These are phyloP conservation scores for Daedaleopsis sinensis DNA, from an alignment of 768 basidiomycete species.

Conservation along the genomic window DNA sequence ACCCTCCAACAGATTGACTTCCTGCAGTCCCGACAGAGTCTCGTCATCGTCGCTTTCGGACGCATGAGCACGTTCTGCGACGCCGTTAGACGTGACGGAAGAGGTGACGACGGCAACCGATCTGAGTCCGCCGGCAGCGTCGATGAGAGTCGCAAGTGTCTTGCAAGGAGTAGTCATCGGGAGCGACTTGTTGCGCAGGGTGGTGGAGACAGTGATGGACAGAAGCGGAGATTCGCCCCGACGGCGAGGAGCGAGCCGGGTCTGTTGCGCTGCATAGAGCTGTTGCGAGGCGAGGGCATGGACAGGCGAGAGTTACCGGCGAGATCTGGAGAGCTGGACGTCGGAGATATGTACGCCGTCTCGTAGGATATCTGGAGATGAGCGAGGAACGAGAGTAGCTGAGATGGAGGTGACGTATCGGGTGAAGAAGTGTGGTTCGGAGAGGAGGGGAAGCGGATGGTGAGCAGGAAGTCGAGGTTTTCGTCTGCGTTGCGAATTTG, in stretches of 20 bases:
- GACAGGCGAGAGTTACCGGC: slow-evolving; percentile 32
- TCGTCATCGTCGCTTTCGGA: slow-evolving; percentile 42
- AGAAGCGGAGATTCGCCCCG: slow-evolving; percentile 60
- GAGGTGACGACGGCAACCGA: slow-evolving; percentile 28
- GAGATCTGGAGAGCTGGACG: slow-evolving; percentile 33
- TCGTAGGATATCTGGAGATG: slow-evolving; percentile 81
- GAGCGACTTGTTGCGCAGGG: slow-evolving; percentile 79
- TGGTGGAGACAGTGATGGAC: slow-evolving; percentile 84
- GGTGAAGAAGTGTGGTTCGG: slow-evolving; percentile 34
- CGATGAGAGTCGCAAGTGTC: slow-evolving; percentile 37
- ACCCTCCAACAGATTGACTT: slow-evolving; percentile 70
- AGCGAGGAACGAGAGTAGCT: slow-evolving; percentile 61
- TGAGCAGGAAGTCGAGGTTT: slow-evolving; percentile 36
- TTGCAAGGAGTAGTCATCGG: slow-evolving; percentile 43
- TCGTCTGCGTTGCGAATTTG: slow-evolving; percentile 32
- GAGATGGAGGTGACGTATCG: slow-evolving; percentile 32
- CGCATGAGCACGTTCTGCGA: slow-evolving; percentile 17
- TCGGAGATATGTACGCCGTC: slow-evolving; percentile 73
- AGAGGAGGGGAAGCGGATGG: slow-evolving; percentile 31
- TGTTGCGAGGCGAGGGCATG: slow-evolving; percentile 54
- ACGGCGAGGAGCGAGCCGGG: slow-evolving; percentile 38
- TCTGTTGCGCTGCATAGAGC: slow-evolving; percentile 46
- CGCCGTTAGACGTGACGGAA: slow-evolving; percentile 32
- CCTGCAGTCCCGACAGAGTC: slow-evolving; percentile 54
- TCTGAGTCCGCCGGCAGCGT: slow-evolving; percentile 32